Evolutionary conservation across 352 stramenopile genomes (phyloP), one percentile per base, ranked within the genome.

Genomic region (Pythium angustatum): DNA sequence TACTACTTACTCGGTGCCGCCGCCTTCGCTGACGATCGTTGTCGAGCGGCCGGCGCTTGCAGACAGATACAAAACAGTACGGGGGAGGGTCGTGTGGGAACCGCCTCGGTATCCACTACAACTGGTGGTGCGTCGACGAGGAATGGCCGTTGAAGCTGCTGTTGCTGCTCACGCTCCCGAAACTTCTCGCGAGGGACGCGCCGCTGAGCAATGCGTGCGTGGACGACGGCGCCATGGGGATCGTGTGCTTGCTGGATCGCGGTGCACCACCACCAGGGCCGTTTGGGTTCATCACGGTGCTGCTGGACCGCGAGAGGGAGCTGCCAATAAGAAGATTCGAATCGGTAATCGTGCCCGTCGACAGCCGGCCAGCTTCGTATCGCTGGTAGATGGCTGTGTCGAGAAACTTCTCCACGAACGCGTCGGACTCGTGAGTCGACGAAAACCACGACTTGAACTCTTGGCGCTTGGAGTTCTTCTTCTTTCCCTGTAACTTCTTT

Each of bases 391-490:
- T 66, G 9, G 76, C 61, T 10, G 81, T 79, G 19, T 73, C 73
- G 17, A 83, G 58, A 33, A 93, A 91, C n/a, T 78, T 79, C 53
- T 91, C 76, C n/a, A 90, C 82, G 41, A 88, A 93, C 36, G 79
- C 76, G 55, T 93, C 85, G 43, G 88, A 91, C 22, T 93, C 85
- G 66, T 93, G 85, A 12, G 82, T 88, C 2, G 82, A 91, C 40
- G 83, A 91, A 43, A 93, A 93, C 85, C 85, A 93, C 34, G 85
- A 82, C 69, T 90, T 90, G 71, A 93, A 84, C 64, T 93, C 85
- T 50, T 93, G 82, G 0, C 81, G 77, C 63, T 91, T 91, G 17
- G 84, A 93, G 50, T 83, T 69, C 24, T 84, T 81, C 19, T 71
- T 79, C 54, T 83, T 83, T 8, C 72, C 63, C 38, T 69, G 60